These are phyloP conservation scores for Boletus fagicola DNA, from an alignment of 768 basidiomycete genomes.

Conservation along the genomic window DNA sequence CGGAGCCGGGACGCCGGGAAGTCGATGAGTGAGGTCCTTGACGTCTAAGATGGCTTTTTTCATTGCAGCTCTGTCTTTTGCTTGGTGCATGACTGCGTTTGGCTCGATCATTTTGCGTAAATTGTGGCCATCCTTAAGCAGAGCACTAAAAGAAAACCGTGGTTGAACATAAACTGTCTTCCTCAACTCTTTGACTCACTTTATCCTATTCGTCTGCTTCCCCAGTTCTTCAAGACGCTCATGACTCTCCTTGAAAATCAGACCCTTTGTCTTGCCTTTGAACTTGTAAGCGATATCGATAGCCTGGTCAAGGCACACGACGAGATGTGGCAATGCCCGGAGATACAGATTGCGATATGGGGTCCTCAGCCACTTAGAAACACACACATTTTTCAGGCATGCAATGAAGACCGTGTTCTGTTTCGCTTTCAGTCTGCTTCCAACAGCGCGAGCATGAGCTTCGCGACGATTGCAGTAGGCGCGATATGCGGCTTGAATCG, in stretches of 20 bases:
- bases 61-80: slow-evolving; percentile 25
- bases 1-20: slow-evolving; percentile 22
- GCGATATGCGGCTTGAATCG: slow-evolving; percentile 24
- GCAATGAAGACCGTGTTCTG: slow-evolving; percentile 24
- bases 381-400: slow-evolving; percentile 30
- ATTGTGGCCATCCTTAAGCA: slow-evolving; percentile 25
- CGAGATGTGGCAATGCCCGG: slow-evolving; percentile 39
- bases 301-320: slow-evolving; percentile 41
- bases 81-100: slow-evolving; percentile 27
- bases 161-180: not conserved
- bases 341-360: slow-evolving; percentile 39
- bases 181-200: slow-evolving; percentile 26
- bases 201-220: slow-evolving; percentile 30
- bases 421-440: slow-evolving; percentile 22
- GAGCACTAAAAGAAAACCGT: slow-evolving; percentile 16
- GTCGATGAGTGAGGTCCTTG: slow-evolving; percentile 26
- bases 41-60: slow-evolving; percentile 28
- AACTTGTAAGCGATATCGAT: slow-evolving; percentile 22
- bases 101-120: slow-evolving; percentile 36
- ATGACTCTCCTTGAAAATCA: slow-evolving; percentile 29
- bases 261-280: slow-evolving; percentile 35
- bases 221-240: slow-evolving; percentile 36
- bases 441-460: slow-evolving; percentile 7
- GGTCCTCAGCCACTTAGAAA: slow-evolving; percentile 28
- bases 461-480: slow-evolving; percentile 2